Conservation (phyloP, 2,329 filamentous ascomycete species). For the Nectriaceae sp. region DNA sequence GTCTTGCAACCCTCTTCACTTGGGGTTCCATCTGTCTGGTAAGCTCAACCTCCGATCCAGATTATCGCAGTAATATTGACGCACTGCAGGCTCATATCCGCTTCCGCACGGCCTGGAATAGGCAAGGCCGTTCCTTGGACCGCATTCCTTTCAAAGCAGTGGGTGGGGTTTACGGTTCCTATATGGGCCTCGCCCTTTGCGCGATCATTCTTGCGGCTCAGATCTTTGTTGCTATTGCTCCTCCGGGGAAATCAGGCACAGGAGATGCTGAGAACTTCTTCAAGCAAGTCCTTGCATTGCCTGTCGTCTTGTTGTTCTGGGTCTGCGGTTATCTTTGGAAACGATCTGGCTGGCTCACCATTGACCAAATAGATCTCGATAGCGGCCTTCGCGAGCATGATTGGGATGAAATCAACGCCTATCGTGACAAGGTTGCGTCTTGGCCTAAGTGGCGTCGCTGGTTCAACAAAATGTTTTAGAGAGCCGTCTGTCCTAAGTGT, state of each 20-base stretch:
- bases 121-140: slow-evolving; percentile 60
- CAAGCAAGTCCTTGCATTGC: slow-evolving; percentile 53
- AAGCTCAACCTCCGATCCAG: neutral
- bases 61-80: accelerated
- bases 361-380: slow-evolving; percentile 67
- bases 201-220: slow-evolving; percentile 54
- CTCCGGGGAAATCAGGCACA: slow-evolving; percentile 31
- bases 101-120: slow-evolving; percentile 63
- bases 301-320: slow-evolving; percentile 58
- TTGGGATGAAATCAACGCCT: slow-evolving; percentile 61
- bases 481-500: too few species aligned
- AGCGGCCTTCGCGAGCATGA: slow-evolving; percentile 64
- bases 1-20: slow-evolving; percentile 63
- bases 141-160: slow-evolving; percentile 65
- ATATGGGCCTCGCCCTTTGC: slow-evolving; percentile 59
- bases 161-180: slow-evolving; percentile 64
- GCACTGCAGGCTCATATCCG: slow-evolving; percentile 52
- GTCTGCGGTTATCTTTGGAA: slow-evolving; percentile 64
- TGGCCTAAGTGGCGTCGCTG: slow-evolving; percentile 50
- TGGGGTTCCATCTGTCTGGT: slow-evolving; percentile 67
- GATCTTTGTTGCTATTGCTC: slow-evolving; percentile 51
- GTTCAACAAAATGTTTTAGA: slow-evolving; percentile 26
- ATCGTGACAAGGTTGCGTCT: slow-evolving; percentile 47
- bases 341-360: slow-evolving; percentile 57
- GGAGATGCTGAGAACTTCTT: slow-evolving; percentile 53